Base-by-base conservation (phyloP, 2,329 filamentous ascomycete species). In the Penicillium sp. region DNA sequence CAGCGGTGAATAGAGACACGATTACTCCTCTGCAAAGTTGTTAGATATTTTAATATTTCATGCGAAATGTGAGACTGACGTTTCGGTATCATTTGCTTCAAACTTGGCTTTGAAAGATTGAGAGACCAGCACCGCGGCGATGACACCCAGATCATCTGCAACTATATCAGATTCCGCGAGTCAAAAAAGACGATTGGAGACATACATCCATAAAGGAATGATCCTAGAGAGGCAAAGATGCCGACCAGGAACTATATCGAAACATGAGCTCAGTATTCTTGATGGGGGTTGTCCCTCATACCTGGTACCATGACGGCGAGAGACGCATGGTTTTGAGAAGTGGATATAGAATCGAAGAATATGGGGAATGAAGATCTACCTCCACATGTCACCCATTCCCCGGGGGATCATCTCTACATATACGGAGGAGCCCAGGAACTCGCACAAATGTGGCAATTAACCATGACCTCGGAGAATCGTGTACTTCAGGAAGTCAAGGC, bases 1-100 rank as follows among this genome's bases (percentile, higher is more conserved):
- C 85, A 3, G 81, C 87, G 0, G 89, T 93, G 70, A 93, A 92
- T 56, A 91, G 80, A 1, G 87, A 89, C 1, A 92, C 89, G 0
- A 91, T 86, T 4, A 87, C 82, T 50, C 87, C 88, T 37, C 80
- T 86, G 46, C 6, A 37, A 47, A 21, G 10, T 16, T 2, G 44
- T 57, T 50, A 57, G 47, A 12, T 23, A 42, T 25, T 13, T 38
- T 25, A 10, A 15, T 9, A 12, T 41, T 9, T 10, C 13, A 7
- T 21, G 16, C 32, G 7, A 5, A 2, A 23, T 13, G 16, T 7
- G 31, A 23, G n/a, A 55, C 68, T 60, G 35, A 73, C 70, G 57
- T 69, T 54, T 74, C 44, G 1, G 68, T 72, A 13, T 60, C 56
- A 55, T 68, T 42, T n/a, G 65, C 60, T 3, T 58, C 50, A 46